Evolutionary conservation across 768 basidiomycete species (phyloP).

Genomic region (Jaapia argillacea): DNA sequence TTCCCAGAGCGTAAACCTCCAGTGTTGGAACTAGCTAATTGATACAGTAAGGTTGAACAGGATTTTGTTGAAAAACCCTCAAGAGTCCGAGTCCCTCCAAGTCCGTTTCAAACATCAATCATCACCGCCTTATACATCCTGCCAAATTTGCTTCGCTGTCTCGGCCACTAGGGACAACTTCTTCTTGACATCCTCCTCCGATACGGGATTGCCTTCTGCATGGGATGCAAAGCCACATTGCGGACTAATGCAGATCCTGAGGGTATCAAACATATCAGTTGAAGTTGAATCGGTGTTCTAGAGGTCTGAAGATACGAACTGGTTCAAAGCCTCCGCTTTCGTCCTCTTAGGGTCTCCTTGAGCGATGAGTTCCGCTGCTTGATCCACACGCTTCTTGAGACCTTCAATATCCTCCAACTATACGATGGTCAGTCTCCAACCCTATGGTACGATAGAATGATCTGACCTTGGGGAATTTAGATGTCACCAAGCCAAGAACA

Average conservation of each 20-base stretch:
- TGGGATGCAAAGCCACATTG: conserved; percentile 44
- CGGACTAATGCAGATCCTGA: conserved; percentile 33
- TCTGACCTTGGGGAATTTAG: conserved; percentile 29
- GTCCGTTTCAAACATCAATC: too few species aligned
- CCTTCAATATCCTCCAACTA: conserved; percentile 31
- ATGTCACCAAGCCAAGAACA: conserved; percentile 33
- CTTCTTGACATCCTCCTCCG: conserved; percentile 23
- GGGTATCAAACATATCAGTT: neutral
- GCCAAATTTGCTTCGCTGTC: conserved; percentile 28
- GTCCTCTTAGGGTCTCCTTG: conserved; percentile 25
- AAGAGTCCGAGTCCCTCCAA: too few species aligned
- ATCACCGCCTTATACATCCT: conserved; percentile 9
- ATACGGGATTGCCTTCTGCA: conserved; percentile 32
- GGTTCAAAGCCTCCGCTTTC: conserved; percentile 29
- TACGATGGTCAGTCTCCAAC: neutral
- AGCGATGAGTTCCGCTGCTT: conserved; percentile 33
- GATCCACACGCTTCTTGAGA: conserved; percentile 28
- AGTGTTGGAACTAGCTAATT: neutral
- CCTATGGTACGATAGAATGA: neutral
- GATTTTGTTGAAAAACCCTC: neutral
- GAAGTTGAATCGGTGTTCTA: too few species aligned
- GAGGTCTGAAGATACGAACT: conserved; percentile 16
- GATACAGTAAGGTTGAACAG: too few species aligned
- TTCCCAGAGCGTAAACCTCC: neutral
- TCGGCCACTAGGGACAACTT: conserved; percentile 26